Evolutionary conservation across 2,329 filamentous ascomycete genomes (phyloP).

Genomic region (Aspergillus chevalieri): DNA sequence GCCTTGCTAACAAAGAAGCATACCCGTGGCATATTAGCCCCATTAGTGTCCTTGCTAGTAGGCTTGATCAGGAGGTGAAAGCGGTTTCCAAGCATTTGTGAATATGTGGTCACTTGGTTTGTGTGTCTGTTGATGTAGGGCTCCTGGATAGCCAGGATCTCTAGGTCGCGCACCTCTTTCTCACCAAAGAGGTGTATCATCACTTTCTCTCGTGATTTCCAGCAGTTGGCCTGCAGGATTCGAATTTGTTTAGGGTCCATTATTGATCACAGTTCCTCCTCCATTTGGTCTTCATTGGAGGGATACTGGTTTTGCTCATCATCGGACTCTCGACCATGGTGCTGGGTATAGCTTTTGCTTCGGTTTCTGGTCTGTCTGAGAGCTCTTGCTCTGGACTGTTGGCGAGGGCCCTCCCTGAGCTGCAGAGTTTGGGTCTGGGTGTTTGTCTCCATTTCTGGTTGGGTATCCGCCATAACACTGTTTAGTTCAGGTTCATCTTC

Average conservation of each 20-base stretch:
- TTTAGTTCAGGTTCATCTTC: not conserved
- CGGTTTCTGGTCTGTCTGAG: not conserved
- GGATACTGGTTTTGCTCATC: not conserved
- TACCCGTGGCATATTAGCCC: no score
- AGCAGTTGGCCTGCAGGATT: slow-evolving; percentile 1
- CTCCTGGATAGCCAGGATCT: slow-evolving; percentile 7
- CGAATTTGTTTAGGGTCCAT: not conserved
- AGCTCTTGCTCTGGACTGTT: not conserved
- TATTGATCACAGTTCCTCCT: not conserved
- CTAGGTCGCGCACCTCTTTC: slow-evolving; percentile 1
- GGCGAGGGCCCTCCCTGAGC: not conserved
- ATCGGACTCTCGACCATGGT: not conserved
- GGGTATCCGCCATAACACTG: not conserved
- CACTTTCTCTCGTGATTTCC: slow-evolving; percentile 3
- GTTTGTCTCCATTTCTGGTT: not conserved
- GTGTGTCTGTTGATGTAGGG: slow-evolving; percentile 1
- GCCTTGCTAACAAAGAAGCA: no score
- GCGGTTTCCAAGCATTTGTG: slow-evolving; percentile 1
- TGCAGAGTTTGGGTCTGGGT: not conserved
- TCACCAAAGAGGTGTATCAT: slow-evolving; percentile 5
- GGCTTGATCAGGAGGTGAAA: slow-evolving; percentile 2
- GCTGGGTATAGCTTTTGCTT: not conserved
- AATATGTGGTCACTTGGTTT: slow-evolving; percentile 4
- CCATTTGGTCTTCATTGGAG: not conserved
- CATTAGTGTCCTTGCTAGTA: not conserved